Base-by-base conservation (phyloP, 768 basidiomycete genomes). In the Dendrothele bispora region DNA sequence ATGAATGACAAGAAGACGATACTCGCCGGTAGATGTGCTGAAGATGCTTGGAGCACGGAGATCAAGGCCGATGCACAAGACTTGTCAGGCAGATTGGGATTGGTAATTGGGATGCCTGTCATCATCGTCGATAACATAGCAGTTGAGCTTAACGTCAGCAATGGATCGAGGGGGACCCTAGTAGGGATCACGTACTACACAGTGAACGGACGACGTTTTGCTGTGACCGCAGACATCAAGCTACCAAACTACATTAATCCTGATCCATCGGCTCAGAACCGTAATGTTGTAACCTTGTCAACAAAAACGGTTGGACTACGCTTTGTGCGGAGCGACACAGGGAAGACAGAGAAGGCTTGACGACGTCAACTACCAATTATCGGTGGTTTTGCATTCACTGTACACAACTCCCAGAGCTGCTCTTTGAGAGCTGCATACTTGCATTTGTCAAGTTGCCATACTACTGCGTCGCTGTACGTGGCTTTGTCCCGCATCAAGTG, bases 321-420 rank as follows among this genome's bases (percentile, higher is more conserved):
- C 32, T 41, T 51, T 18, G 45, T 46, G n/a, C n/a, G n/a, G n/a
- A n/a, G n/a, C 3, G 36, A 43, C 34, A 35, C 45, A 7, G 42
- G 28, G 24, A 46, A 28, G 26, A 29, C n/a, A 2, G 49, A 50
- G 30, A 39, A 22, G 17, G 52, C 52, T 7, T 43, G 28, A 2
- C 40, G 52, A 8, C 39, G 37, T 12, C 52, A 53, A 39, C 39
- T 50, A 8, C 52, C 52, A 1, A 37, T 53, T 17, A 53, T 53
- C 20, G 42, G 42, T 5, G 49, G 35, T 22, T 50, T 45, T 38
- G 43, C 43, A 4, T 50, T 50, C 49, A 50, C 49, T 20, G 34
- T 38, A 3, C 49, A 50, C 36, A 50, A 50, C 22, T 30, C 48
- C 5, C 49, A 50, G 40, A 43, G 49, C 6, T 4, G 49, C n/a